Base-by-base conservation (phyloP, 805 yeast species). In the Sungouiella thailandica region DNA sequence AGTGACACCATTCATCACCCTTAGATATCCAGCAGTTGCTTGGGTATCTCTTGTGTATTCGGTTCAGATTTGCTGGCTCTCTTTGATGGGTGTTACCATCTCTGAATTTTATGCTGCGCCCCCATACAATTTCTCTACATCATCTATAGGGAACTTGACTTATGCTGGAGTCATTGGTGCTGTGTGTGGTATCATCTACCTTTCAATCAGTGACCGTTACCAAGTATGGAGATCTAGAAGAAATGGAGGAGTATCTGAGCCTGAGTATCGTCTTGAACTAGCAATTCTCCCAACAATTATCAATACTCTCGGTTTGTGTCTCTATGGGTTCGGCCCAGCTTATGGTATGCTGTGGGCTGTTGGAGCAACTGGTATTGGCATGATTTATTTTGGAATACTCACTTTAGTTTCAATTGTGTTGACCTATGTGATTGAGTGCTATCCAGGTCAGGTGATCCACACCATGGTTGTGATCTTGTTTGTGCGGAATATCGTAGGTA, bases 41-140 rank as follows among this genome's bases (percentile, higher is more conserved):
- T 27, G 63, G 68, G 65, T 53, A 62, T 4, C 61, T 61, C 29
- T 63, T 70, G 36, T 67, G 13, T 72, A 72, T 40, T 80, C 80
- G 7, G 51, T 68, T 5, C 62, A 73, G 3, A 54, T 72, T 16
- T 62, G 66, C 35, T 72, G 73, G 71, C 71, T 68, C 48, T 60
- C 68, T 29, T 59, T 74, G 31, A 55, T 71, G 37, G 72, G 72
- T 37, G 77, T 66, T 12, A 74, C 80, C 0, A 69, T 61, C 24
- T 58, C 76, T 4, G 39, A 56, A 12, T 59, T 73, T 25, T 46
- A 72, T 18, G 53, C 67, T 23, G 68, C 56, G 4, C 55, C 53
- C 5, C 78, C 78, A 13, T 74, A 74, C 52, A 62, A 70, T 46
- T 74, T 73, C 46, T 52, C 65, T 3, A 39, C 71, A 19, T 19